Conservation (phyloP, 129 eudicot genomes). For the Pseudognaphalium luteoalbum region DNA sequence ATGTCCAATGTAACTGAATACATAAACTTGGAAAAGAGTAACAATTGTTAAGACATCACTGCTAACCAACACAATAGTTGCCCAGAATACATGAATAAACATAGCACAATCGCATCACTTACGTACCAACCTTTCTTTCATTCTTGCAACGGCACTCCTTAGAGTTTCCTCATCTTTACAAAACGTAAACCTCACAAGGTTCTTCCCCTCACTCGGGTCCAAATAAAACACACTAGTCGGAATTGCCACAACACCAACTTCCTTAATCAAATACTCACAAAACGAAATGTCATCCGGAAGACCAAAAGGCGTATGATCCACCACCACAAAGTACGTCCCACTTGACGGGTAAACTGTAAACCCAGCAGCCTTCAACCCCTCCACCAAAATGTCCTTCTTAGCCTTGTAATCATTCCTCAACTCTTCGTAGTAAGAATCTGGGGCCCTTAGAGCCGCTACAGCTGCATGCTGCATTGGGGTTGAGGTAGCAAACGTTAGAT, state of each 20-base stretch:
- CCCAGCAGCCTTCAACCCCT: slow-evolving; percentile 83
- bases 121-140: slow-evolving; percentile 64
- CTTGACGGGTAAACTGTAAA: slow-evolving; percentile 84
- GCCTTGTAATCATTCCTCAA: slow-evolving; percentile 63
- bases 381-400: slow-evolving; percentile 79
- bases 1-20: not conserved
- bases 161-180: slow-evolving; percentile 96
- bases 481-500: slow-evolving; percentile 89
- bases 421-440: slow-evolving; percentile 78
- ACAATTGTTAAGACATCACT: not conserved
- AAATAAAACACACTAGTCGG: slow-evolving; percentile 94
- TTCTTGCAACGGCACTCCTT: slow-evolving; percentile 79
- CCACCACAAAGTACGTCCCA: slow-evolving; percentile 95
- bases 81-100: not conserved
- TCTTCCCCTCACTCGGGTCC: slow-evolving; percentile 86
- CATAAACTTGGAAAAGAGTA: slow-evolving; percentile 3
- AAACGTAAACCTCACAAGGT: slow-evolving; percentile 89
- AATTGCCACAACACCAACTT: slow-evolving; percentile 98
- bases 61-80: not conserved
- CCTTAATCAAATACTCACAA: slow-evolving; percentile 90
- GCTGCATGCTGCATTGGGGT: slow-evolving; percentile 97
- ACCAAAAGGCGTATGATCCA: slow-evolving; percentile 90
- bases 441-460: slow-evolving; percentile 64
- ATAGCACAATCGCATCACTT: slow-evolving; percentile 26
- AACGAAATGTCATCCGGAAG: slow-evolving; percentile 72